Evolutionary conservation across 805 yeast species (phyloP).

Genomic region (Lachancea dasiensis): DNA sequence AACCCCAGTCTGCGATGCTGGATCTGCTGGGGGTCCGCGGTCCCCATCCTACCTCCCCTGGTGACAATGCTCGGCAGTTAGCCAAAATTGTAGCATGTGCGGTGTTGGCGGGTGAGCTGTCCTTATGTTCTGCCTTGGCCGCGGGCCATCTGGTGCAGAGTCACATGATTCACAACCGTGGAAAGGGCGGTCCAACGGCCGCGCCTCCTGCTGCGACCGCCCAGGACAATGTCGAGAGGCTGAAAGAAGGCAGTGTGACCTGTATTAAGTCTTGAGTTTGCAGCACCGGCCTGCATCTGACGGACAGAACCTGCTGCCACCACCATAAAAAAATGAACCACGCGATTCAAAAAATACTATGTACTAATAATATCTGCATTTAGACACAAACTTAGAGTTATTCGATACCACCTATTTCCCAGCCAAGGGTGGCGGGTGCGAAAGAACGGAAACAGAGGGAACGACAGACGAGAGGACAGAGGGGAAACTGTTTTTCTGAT

Average conservation of each 20-base stretch:
- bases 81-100: conserved; percentile 92
- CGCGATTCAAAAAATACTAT: no score
- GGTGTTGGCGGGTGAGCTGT: conserved; percentile 92
- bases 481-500: no score
- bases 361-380: conserved; percentile 4
- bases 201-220: conserved; percentile 18
- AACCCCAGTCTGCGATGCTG: conserved; percentile 94
- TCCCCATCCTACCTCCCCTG: conserved; percentile 90
- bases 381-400: not conserved
- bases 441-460: not conserved
- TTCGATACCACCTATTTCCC: no score
- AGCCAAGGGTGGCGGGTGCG: not conserved
- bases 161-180: conserved; percentile 93
- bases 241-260: conserved; percentile 66
- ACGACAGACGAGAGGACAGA: no score
- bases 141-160: conserved; percentile 98
- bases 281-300: no score
- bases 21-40: conserved; percentile 93
- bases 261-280: conserved; percentile 55
- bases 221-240: conserved; percentile 38
- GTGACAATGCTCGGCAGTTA: conserved; percentile 88
- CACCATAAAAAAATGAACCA: no score
- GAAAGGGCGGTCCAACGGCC: conserved; percentile 35
- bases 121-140: conserved; percentile 91
- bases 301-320: no score